Percentiles rank a stretch among this genome's conserved stretches.
Conservation (phyloP, 139 green algal genomes). For the Chlamydomonas sphaeroides region DNA sequence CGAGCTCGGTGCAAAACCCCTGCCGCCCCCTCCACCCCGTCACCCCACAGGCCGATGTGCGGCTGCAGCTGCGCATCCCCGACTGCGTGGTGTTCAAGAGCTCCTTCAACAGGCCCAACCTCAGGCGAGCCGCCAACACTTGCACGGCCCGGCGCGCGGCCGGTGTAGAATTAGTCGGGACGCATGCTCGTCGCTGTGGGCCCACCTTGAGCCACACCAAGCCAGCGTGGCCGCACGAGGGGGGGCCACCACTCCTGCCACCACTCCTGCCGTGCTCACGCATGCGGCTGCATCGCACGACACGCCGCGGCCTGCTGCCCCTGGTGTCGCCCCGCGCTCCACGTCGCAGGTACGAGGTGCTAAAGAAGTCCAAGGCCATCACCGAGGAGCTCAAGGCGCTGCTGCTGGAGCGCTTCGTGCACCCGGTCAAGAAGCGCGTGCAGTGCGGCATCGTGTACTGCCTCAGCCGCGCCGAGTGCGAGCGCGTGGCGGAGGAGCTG, state of each 20-base stretch:
- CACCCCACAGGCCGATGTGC: slow-evolving; percentile 53
- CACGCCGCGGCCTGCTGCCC: neutral
- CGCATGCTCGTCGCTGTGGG: no score
- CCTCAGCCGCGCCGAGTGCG: slow-evolving; percentile 80
- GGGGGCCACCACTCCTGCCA: no score
- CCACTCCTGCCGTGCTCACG: no score
- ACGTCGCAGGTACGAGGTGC: slow-evolving; percentile 83
- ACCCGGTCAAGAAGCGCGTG: slow-evolving; percentile 23
- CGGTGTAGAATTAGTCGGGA: no score
- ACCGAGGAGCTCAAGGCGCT: slow-evolving; percentile 69
- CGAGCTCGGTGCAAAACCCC: no score
- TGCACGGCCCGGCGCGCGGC: no score
- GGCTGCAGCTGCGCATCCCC: slow-evolving; percentile 65
- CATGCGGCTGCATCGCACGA: no score
- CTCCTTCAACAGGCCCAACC: slow-evolving; percentile 95
- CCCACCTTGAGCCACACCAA: no score
- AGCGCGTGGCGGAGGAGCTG: slow-evolving; percentile 73
- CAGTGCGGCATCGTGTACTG: slow-evolving; percentile 97
- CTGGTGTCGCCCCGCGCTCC: neutral
- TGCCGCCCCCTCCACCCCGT: neutral
- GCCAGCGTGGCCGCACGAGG: no score
- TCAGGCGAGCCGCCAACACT: no score
- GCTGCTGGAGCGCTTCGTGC: slow-evolving; percentile 55
- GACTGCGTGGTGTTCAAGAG: slow-evolving; percentile 84
- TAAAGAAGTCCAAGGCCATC: slow-evolving; percentile 79